A percentile compares a stretch with the other conserved stretches of the same genome.
phyloP scores from a whole-genome alignment of 257 asterid genomes.

The Lavandula angustifolia region DNA sequence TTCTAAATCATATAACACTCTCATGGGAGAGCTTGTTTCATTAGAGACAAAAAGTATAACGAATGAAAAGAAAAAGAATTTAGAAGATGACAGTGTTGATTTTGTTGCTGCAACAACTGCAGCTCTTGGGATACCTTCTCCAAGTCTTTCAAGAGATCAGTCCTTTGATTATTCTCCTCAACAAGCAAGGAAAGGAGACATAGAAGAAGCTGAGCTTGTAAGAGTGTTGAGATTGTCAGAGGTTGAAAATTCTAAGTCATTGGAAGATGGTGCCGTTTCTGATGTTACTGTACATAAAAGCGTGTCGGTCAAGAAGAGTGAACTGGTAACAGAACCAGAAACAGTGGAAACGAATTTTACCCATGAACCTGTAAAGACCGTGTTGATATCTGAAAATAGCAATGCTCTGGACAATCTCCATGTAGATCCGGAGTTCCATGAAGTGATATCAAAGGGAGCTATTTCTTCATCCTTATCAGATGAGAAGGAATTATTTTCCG shows the following conservation, averaged over 20 bases:
- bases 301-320: slow-evolving; percentile 35
- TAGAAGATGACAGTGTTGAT: slow-evolving; percentile 78
- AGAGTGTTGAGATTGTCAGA: slow-evolving; percentile 65
- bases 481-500: slow-evolving; percentile 32
- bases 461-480: slow-evolving; percentile 39
- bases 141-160: slow-evolving; percentile 77
- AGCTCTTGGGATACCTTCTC: slow-evolving; percentile 93
- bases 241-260: slow-evolving; percentile 39
- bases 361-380: slow-evolving; percentile 34
- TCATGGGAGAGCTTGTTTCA: slow-evolving; percentile 89
- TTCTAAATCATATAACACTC: slow-evolving; percentile 82
- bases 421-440: slow-evolving; percentile 36
- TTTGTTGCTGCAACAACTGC: slow-evolving; percentile 98
- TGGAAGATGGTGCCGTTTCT: slow-evolving; percentile 34
- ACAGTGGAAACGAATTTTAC: slow-evolving; percentile 31
- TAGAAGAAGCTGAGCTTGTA: slow-evolving; percentile 75
- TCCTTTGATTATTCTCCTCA: slow-evolving; percentile 71
- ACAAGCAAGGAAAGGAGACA: slow-evolving; percentile 67
- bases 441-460: slow-evolving; percentile 39
- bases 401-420: slow-evolving; percentile 30
- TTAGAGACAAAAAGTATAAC: slow-evolving; percentile 61
- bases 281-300: slow-evolving; percentile 40
- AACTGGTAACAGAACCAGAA: slow-evolving; percentile 36
- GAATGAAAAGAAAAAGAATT: slow-evolving; percentile 41
- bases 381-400: slow-evolving; percentile 32